Evolutionary conservation across 257 asterid species (phyloP).

Genomic region (Leonotis leonurus): DNA sequence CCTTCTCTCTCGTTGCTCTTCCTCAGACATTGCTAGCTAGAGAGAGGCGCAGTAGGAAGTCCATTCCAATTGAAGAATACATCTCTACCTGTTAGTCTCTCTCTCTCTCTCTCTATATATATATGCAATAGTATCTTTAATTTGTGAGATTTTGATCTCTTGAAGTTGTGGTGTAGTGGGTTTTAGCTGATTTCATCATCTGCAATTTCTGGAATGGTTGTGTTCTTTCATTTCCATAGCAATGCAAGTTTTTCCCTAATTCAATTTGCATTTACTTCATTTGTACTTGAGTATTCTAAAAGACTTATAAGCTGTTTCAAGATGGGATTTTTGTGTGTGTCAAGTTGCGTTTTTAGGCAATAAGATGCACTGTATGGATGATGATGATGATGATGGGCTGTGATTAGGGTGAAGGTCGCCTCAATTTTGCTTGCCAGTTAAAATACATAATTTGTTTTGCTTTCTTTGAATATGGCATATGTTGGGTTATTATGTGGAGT

Average conservation of each 20-base stretch:
- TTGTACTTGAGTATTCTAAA: neutral
- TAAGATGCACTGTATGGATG: neutral
- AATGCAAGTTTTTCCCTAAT: slow-evolving; percentile 2
- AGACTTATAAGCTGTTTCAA: neutral
- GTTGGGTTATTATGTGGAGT: neutral
- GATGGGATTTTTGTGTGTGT: neutral
- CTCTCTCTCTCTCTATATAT: neutral
- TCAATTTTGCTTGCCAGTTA: no score
- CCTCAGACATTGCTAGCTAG: slow-evolving; percentile 67
- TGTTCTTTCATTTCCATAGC: neutral
- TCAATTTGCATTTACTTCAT: neutral
- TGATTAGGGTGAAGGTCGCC: no score
- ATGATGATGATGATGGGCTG: neutral
- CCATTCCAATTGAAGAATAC: slow-evolving; percentile 69
- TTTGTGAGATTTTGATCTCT: neutral
- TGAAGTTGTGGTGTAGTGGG: neutral
- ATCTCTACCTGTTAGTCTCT: slow-evolving; percentile 43
- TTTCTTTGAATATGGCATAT: neutral
- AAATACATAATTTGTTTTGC: neutral
- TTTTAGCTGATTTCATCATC: neutral
- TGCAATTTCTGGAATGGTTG: neutral
- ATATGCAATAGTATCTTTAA: neutral
- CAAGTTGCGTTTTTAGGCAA: neutral
- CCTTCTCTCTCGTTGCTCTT: slow-evolving; percentile 35
- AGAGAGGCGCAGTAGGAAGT: slow-evolving; percentile 77